Base-by-base conservation (phyloP, 148 eudicot genomes). In the Dianthus caryophyllus region DNA sequence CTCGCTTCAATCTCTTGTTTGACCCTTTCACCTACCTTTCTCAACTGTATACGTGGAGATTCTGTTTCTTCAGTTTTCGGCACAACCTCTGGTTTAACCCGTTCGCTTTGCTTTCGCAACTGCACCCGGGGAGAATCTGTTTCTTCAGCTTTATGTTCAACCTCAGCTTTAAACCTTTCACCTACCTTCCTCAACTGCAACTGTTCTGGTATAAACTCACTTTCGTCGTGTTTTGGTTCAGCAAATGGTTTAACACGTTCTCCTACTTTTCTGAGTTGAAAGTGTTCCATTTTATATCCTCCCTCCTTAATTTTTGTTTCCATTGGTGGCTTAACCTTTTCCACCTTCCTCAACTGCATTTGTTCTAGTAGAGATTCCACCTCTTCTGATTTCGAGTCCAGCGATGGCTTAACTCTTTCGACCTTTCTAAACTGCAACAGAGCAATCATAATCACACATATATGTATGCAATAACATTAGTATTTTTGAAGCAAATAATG, bases 101-200 rank as follows among this genome's bases (percentile, higher is more conserved):
- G 85, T 82, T 82, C 70, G 33, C 84, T 71, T 20, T 84, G 93
- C 85, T 89, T 89, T 59, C 75, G 77, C 74, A 92, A 83, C 66
- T 88, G 90, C 71, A 80, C 86, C 72, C 78, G 73, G 17, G 82
- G 73, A 14, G 84, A 79, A 68, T 73, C 84, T 77, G 83, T 82
- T 69, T 87, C 96, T 60, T 88, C 93, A 5, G 70, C 75, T 82
- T 76, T 76, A 51, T 69, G 80, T 76, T 53, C 81, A 75, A 61
- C 57, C 50, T 80, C 80, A 51, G 84, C 69, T 63, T 73, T 73
- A 31, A 70, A 61, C 31, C 80, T 83, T 73, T 78, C 83, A 15
- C 77, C 74, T 20, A 84, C 91, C 85, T 88, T 91, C 61, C 74
- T 78, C 44, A 78, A 70, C 70, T 61, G 75, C 64, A 63, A 36